Percentiles rank a stretch among this genome's conserved stretches.
Evolutionary conservation across 2,329 filamentous ascomycete species (phyloP).

Genomic region (Verticillium albo-atrum): DNA sequence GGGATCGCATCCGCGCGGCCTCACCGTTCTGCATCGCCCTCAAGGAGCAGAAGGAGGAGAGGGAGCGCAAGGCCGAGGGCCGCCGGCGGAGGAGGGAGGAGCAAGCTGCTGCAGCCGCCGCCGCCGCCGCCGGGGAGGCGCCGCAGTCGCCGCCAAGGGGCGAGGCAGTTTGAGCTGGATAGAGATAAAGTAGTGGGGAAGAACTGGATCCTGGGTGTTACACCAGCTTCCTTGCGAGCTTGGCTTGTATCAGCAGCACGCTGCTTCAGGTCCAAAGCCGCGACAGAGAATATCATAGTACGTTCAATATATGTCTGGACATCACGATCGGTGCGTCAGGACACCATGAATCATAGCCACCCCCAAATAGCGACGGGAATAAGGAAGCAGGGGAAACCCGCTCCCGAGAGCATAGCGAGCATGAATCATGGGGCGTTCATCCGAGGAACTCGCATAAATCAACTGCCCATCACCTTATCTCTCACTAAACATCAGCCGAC

Average conservation of each 20-base stretch:
- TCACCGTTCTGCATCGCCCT: constrained; percentile 61
- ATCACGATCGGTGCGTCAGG: background rate
- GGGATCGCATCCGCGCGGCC: constrained; percentile 47
- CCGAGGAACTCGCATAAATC: background rate
- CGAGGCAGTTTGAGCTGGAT: background rate
- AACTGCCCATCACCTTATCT: background rate
- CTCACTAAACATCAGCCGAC: background rate
- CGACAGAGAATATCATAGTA: background rate
- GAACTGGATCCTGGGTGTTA: background rate
- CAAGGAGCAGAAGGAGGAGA: constrained; percentile 43
- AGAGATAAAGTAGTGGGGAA: background rate
- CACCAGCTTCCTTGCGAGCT: background rate
- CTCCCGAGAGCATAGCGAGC: background rate
- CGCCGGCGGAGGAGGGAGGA: constrained; percentile 21
- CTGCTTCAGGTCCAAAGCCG: background rate
- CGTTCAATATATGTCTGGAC: background rate
- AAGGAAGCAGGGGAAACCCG: background rate
- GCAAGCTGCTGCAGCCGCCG: constrained; percentile 1
- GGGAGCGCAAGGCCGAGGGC: constrained; percentile 34
- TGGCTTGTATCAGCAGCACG: background rate
- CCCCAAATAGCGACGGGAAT: background rate
- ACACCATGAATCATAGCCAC: background rate
- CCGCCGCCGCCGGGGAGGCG: constrained; percentile 6
- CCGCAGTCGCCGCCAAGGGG: background rate
- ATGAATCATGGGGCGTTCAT: background rate